phyloP scores from a whole-genome alignment of 768 basidiomycete genomes.

The Russula sp. region DNA sequence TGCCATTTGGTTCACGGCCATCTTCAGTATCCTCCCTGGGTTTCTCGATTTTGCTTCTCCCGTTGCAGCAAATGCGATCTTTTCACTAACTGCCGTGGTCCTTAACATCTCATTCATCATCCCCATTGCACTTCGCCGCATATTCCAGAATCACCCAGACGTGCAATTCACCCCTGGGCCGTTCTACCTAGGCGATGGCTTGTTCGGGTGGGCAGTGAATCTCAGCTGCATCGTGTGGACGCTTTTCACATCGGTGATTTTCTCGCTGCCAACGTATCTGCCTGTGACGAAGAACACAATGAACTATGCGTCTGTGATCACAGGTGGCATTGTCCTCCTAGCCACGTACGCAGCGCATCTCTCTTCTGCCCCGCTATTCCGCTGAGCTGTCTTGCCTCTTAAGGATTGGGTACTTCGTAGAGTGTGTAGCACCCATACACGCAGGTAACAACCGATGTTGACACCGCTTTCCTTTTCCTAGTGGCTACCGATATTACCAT shows the following conservation, averaged over 20 bases:
- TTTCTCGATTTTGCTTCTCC: constrained; percentile 72
- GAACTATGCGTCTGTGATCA: constrained; percentile 70
- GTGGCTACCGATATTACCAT: constrained; percentile 23
- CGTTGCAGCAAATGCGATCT: constrained; percentile 73
- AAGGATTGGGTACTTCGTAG: constrained; percentile 27
- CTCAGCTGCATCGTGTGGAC: constrained; percentile 64
- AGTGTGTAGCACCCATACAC: constrained; percentile 13
- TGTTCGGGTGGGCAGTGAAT: constrained; percentile 57
- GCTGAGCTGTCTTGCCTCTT: not conserved
- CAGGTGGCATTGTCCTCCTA: constrained; percentile 32
- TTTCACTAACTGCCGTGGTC: constrained; percentile 74
- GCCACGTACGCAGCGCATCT: constrained; percentile 27
- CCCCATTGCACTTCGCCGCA: constrained; percentile 67
- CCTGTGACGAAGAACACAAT: constrained; percentile 70
- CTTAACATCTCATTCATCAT: constrained; percentile 77
- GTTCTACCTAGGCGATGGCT: constrained; percentile 74
- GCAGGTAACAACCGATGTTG: not conserved
- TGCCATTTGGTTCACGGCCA: constrained; percentile 67
- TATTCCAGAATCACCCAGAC: constrained; percentile 68
- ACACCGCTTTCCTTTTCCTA: not conserved
- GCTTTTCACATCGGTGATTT: constrained; percentile 61
- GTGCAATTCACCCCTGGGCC: constrained; percentile 83
- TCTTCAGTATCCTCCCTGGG: constrained; percentile 62
- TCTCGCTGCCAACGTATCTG: constrained; percentile 60
- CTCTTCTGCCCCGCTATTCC: not conserved